Base-by-base conservation (phyloP, 768 basidiomycete genomes). In the Boletus speciosus region DNA sequence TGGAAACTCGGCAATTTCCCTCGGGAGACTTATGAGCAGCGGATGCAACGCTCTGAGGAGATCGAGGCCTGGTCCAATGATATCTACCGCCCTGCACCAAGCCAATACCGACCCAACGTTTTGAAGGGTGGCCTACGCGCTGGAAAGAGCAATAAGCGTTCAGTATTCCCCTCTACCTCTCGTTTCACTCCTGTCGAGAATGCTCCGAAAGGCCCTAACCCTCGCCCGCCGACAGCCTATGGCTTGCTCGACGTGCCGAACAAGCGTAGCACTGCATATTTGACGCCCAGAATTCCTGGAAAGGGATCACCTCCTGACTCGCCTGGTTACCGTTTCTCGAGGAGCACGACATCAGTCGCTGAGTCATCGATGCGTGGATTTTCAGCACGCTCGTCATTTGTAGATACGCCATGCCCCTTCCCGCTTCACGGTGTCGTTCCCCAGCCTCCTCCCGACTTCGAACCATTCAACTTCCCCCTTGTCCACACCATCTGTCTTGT, bases 61-160 rank as follows among this genome's bases (percentile, higher is more conserved):
- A 97, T 99, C 62, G 97, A 99, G 71, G 84, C 88, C 62, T 99
- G 97, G 97, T 85, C 93, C 23, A 88, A 87, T 61, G 93, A 98
- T 65, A 98, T 99, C 60, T 95, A 96, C 70, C 84, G 86, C 40
- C 85, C 96, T 14, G 97, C 97, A 2, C 97, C 97, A 2, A 86
- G 86, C 57, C 78, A 88, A 49, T 90, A 93, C 64, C 84, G 97
- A 25, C 97, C 97, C 7, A 97, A 90, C 61, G 93, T 93, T 31
- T 72, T 77, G 65, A 89, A 90, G 74, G 80, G 80, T 58, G 86
- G 86, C n/a, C 66, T 83, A 23, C 72, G 78, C 50, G 52, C 68
- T 40, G 71, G 70, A n/a, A 83, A 85, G 61, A 61, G 58, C 59
- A 74, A 76, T 52, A 84, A 76, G 76, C 73, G 83, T 75, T 64